A percentile compares a stretch with the other conserved stretches of the same genome.
Evolutionary conservation across 176 grass and related monocot species (phyloP).

Genomic region (Saccharum officinarum): DNA sequence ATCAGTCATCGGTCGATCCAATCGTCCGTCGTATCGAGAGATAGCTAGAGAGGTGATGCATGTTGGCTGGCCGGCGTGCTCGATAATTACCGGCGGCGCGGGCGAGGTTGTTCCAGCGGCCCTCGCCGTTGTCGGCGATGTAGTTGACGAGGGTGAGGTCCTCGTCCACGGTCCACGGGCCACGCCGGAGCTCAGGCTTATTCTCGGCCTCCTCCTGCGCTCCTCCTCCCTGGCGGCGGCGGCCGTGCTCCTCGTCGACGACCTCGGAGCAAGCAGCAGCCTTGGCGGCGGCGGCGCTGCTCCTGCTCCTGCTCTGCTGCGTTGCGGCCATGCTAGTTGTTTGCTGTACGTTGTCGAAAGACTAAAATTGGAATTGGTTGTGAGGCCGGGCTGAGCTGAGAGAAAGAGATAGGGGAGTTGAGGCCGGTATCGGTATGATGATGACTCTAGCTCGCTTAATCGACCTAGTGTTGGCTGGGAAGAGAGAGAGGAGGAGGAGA

Average conservation of each 20-base stretch:
- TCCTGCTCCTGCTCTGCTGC: constrained; percentile 9
- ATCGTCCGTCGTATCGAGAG: too few relatives aligned
- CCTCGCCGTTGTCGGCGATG: constrained; percentile 64
- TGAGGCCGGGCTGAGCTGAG: not conserved
- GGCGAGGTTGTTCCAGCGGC: constrained; percentile 72
- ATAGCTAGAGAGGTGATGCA: not conserved
- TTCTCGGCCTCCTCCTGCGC: not conserved
- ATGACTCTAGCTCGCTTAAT: not conserved
- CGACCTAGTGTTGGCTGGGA: not conserved
- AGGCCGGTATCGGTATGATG: not conserved
- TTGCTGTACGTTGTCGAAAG: not conserved
- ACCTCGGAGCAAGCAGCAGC: too few relatives aligned
- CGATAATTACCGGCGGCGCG: constrained; percentile 35
- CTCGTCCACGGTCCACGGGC: constrained; percentile 69
- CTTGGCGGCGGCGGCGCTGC: not conserved
- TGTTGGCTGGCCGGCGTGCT: not conserved
- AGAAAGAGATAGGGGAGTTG: not conserved
- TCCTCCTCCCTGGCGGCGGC: not conserved
- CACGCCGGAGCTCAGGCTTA: constrained; percentile 39
- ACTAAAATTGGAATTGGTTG: not conserved
- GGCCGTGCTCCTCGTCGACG: not conserved
- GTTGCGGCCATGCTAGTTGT: constrained; percentile 8
- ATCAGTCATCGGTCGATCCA: not conserved
- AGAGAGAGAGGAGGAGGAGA: not conserved
- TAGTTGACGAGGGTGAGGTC: constrained; percentile 66